These are phyloP conservation scores for Colletotrichum sidae DNA, from an alignment of 2,329 filamentous ascomycete species.

Conservation along the genomic window DNA sequence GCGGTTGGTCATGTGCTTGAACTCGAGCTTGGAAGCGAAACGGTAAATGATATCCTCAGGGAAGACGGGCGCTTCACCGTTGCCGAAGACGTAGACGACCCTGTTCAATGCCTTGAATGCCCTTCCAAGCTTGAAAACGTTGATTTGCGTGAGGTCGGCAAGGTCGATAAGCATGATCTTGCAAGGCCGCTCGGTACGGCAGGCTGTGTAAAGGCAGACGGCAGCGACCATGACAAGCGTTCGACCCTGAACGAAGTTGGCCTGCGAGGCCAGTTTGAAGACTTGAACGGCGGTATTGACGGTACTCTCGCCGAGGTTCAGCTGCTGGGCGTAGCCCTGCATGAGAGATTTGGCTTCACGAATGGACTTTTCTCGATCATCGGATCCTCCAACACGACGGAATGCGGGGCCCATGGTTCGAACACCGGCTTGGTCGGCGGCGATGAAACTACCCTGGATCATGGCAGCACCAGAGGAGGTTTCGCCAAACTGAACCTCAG, in stretches of 20 bases:
- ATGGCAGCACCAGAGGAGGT: conserved; percentile 85
- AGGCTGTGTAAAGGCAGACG: conserved; percentile 92
- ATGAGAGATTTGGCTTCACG: conserved; percentile 69
- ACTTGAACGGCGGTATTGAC: conserved; percentile 76
- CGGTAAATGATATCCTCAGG: conserved; percentile 92
- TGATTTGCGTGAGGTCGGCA: conserved; percentile 83
- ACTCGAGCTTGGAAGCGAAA: conserved; percentile 92
- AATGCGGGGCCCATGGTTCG: conserved; percentile 74
- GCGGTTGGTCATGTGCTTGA: conserved; percentile 81
- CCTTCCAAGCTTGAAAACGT: conserved; percentile 91
- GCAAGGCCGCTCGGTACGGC: conserved; percentile 81
- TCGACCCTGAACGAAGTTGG: conserved; percentile 88
- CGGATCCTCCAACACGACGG: conserved; percentile 67
- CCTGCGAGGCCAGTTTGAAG: conserved; percentile 79
- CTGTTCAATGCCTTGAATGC: conserved; percentile 82
- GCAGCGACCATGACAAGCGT: conserved; percentile 86
- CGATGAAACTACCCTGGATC: conserved; percentile 90
- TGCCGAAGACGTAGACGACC: conserved; percentile 38
- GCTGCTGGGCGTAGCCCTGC: conserved; percentile 70
- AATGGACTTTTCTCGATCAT: conserved; percentile 70
- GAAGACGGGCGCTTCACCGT: conserved; percentile 75
- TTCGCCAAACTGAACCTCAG: conserved; percentile 93
- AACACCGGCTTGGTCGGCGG: conserved; percentile 85
- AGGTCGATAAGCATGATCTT: conserved; percentile 95
- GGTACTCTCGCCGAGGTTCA: conserved; percentile 68